These are phyloP conservation scores for Calycina marina DNA, from an alignment of 2,329 filamentous ascomycete genomes.

Conservation along the genomic window DNA sequence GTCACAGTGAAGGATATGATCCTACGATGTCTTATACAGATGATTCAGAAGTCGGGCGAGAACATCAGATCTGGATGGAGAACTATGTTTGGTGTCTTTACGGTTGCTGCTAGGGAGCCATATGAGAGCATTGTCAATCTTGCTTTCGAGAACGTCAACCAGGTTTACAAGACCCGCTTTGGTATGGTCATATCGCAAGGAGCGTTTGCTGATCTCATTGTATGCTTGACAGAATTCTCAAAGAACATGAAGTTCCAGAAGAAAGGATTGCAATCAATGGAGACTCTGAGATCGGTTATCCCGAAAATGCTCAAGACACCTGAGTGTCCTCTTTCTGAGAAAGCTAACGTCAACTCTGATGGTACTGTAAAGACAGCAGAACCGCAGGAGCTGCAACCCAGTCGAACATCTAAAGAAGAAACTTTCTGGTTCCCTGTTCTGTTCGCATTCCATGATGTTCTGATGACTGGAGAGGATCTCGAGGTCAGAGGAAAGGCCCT, in stretches of 20 bases:
- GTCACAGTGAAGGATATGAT: conserved; percentile 97
- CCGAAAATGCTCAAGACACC: conserved; percentile 91
- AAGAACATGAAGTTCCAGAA: conserved; percentile 99
- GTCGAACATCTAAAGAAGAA: conserved; percentile 80
- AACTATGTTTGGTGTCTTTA: conserved; percentile 99
- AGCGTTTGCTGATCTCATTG: conserved; percentile 89
- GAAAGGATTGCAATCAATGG: conserved; percentile 91
- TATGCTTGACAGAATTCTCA: conserved; percentile 94
- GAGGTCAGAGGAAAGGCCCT: conserved; percentile 85
- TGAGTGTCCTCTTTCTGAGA: conserved; percentile 77
- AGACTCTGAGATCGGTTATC: conserved; percentile 84
- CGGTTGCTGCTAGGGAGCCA: conserved; percentile 81
- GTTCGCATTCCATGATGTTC: conserved; percentile 94
- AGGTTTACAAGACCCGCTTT: conserved; percentile 91
- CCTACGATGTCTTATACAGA: conserved; percentile 87
- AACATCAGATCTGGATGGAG: conserved; percentile 98
- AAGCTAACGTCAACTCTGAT: conserved; percentile 27
- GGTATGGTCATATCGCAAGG: conserved; percentile 93
- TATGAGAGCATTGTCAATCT: conserved; percentile 94
- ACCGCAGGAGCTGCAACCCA: conserved; percentile 43
- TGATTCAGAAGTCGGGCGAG: conserved; percentile 94
- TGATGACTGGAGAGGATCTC: conserved; percentile 98
- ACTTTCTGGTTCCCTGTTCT: conserved; percentile 98
- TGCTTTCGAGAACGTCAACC: conserved; percentile 90
- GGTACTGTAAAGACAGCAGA: conserved; percentile 20